These are phyloP conservation scores for Pythium brachiatum DNA, from an alignment of 352 stramenopile genomes.

Conservation along the genomic window DNA sequence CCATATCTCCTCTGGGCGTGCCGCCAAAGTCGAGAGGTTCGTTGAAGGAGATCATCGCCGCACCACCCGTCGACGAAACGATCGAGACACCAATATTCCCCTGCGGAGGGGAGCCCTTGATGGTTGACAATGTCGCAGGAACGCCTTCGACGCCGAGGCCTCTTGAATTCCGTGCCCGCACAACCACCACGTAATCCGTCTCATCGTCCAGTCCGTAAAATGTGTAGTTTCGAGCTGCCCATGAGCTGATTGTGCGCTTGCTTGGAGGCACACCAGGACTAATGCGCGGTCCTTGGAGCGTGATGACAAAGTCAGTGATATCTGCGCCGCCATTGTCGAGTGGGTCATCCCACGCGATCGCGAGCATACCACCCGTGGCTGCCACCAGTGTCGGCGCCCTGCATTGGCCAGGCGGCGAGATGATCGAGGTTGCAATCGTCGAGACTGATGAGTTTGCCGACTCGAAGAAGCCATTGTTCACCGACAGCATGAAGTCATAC, in stretches of 20 bases:
- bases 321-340: slow-evolving; percentile 38
- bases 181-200: slow-evolving; percentile 40
- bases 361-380: slow-evolving; percentile 25
- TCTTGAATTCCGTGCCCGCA: slow-evolving; percentile 42
- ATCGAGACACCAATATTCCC: slow-evolving; percentile 31
- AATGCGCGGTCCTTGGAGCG: slow-evolving; percentile 4
- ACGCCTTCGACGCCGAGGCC: slow-evolving; percentile 34
- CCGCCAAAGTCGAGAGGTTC: slow-evolving; percentile 56
- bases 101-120: slow-evolving; percentile 26
- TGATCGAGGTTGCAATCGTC: slow-evolving; percentile 31
- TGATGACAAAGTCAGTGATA: slow-evolving; percentile 32
- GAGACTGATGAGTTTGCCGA: slow-evolving; percentile 43
- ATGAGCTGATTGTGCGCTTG: background rate
- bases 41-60: slow-evolving; percentile 45
- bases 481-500: slow-evolving; percentile 42
- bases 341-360: slow-evolving; percentile 38
- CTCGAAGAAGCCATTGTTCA: slow-evolving; percentile 42
- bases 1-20: slow-evolving; percentile 28
- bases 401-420: slow-evolving; percentile 52
- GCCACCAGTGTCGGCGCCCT: slow-evolving; percentile 7
- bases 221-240: slow-evolving; percentile 13
- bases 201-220: slow-evolving; percentile 44
- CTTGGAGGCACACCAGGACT: background rate
- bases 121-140: slow-evolving; percentile 36
- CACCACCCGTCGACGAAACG: slow-evolving; percentile 39